phyloP scores from a whole-genome alignment of 2,329 filamentous ascomycete species.

The Sphaceloma murrayae region DNA sequence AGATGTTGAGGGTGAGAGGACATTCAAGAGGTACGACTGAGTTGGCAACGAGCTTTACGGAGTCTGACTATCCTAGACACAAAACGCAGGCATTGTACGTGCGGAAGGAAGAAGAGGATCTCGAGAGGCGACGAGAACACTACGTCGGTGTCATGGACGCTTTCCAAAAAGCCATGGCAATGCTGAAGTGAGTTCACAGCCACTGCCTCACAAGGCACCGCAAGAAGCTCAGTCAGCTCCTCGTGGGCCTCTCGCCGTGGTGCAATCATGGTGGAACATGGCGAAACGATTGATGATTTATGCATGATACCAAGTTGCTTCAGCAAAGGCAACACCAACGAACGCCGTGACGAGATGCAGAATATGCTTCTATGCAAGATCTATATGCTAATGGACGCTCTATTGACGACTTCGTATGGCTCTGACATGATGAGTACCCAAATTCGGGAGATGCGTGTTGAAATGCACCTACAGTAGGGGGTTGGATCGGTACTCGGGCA shows the following conservation, averaged over 20 bases:
- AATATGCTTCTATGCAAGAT: conserved; percentile 5
- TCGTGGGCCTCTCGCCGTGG: background rate
- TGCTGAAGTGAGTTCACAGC: conserved; percentile 29
- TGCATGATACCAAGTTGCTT: conserved; percentile 10
- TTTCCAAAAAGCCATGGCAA: conserved; percentile 41
- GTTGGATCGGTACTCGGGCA: conserved; percentile 54
- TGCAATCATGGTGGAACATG: background rate
- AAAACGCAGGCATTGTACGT: conserved; percentile 72
- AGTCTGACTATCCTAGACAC: conserved; percentile 51
- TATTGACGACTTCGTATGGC: conserved; percentile 13
- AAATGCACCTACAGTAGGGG: conserved; percentile 46
- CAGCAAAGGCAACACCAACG: background rate
- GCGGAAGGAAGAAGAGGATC: conserved; percentile 58
- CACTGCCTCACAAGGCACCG: background rate
- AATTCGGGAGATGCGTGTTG: conserved; percentile 26
- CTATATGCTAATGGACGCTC: conserved; percentile 2
- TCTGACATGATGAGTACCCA: conserved; percentile 6
- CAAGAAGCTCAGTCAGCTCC: background rate
- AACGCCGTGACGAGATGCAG: too few species aligned
- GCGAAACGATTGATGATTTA: conserved; percentile 2
- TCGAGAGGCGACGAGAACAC: conserved; percentile 68
- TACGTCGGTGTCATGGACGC: conserved; percentile 42
- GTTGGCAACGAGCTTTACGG: too few species aligned
- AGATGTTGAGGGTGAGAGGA: conserved; percentile 64
- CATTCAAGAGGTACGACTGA: conserved; percentile 63